Conservation (phyloP, 352 stramenopile species). For the Phytopythium litorale region DNA sequence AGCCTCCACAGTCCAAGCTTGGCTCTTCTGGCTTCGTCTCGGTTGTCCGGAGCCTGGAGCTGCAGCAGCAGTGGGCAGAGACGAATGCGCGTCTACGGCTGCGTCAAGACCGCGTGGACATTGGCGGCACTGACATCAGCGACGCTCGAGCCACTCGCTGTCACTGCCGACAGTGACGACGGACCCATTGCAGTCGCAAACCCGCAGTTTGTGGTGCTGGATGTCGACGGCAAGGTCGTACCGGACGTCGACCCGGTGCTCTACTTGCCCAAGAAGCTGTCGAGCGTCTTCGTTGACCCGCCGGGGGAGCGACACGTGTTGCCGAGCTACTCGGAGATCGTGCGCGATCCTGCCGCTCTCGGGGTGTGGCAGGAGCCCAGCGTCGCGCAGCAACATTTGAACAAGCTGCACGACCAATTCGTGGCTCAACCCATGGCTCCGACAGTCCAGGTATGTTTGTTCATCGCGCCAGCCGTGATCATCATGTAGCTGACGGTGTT, state of each 20-base stretch:
- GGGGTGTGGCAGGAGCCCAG: background rate
- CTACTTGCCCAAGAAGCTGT: slow-evolving; percentile 20
- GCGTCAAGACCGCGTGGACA: background rate
- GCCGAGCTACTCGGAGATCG: background rate
- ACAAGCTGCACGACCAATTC: background rate
- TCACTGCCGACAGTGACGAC: slow-evolving; percentile 9
- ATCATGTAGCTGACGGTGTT: background rate
- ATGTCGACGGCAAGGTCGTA: slow-evolving; percentile 27
- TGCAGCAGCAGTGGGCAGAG: background rate
- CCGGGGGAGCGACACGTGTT: background rate
- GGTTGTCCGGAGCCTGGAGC: background rate
- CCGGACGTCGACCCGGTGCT: slow-evolving; percentile 23
- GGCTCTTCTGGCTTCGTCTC: background rate
- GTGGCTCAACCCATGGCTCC: background rate
- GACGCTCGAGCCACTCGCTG: slow-evolving; percentile 7
- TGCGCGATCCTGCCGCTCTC: background rate
- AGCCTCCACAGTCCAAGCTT: background rate
- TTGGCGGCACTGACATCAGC: background rate
- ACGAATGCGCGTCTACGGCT: background rate
- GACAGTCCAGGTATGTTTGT: background rate
- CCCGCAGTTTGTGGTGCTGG: slow-evolving; percentile 29
- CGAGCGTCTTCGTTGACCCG: background rate
- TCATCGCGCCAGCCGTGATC: background rate
- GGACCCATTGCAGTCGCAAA: slow-evolving; percentile 8
- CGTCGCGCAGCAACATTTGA: background rate